Evolutionary conservation across 31 red algal species (phyloP).

Genomic region (Porphyra umbilicalis): DNA sequence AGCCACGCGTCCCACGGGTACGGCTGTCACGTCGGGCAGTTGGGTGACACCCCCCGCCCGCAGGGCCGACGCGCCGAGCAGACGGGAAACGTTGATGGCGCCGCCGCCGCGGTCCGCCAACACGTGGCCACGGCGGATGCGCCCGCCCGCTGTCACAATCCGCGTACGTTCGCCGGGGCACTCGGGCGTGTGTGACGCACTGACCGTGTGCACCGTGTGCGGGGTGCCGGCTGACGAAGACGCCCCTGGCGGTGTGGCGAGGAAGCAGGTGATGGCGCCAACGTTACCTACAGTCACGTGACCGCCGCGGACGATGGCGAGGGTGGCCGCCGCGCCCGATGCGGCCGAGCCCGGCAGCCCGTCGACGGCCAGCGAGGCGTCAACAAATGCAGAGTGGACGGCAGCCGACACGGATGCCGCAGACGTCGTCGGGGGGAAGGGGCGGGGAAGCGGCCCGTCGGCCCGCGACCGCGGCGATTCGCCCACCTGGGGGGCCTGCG

Average conservation of each 20-base stretch:
- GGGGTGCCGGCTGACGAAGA: background rate
- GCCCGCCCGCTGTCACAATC: background rate
- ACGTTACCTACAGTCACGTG: constrained; percentile 13
- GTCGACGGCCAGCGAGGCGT: constrained; percentile 15
- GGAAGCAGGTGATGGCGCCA: background rate
- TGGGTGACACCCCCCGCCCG: background rate
- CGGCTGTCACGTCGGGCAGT: background rate
- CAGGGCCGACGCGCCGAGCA: background rate
- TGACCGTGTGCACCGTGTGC: background rate
- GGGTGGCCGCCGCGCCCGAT: constrained; percentile 10
- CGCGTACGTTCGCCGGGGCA: background rate
- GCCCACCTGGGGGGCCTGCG: background rate
- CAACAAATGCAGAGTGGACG: constrained; percentile 21
- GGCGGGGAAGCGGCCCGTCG: background rate
- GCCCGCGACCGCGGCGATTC: background rate
- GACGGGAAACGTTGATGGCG: background rate
- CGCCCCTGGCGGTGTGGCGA: background rate
- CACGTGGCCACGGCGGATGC: background rate
- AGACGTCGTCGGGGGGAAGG: background rate
- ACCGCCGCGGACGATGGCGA: constrained; percentile 14
- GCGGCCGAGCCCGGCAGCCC: background rate
- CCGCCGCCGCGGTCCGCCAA: background rate
- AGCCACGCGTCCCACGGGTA: background rate
- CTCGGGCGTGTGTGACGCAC: background rate
- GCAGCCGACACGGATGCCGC: background rate